Percentiles rank a stretch among this genome's conserved stretches.
These are phyloP conservation scores for Beauveria bassiana DNA, from an alignment of 2,329 filamentous ascomycete species.

Conservation along the genomic window DNA sequence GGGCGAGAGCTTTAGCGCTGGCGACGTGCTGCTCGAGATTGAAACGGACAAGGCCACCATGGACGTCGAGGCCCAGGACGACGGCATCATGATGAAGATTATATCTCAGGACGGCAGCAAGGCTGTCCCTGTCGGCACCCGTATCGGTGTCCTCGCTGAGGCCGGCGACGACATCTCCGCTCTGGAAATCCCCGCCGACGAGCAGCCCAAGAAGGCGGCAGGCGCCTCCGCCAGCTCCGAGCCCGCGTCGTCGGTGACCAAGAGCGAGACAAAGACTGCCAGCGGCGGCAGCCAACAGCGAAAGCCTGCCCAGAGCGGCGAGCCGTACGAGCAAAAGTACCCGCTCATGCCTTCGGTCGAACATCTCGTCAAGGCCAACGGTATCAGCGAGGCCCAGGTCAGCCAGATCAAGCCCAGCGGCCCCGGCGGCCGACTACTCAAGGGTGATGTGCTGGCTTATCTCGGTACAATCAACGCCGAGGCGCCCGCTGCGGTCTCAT, in stretches of 20 bases:
- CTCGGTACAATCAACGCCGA: conserved; percentile 67
- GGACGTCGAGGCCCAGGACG: conserved; percentile 90
- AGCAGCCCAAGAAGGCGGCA: conserved; percentile 36
- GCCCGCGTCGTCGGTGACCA: conserved; percentile 13
- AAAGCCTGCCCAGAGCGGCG: conserved; percentile 30
- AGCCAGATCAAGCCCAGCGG: conserved; percentile 81
- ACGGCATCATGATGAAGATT: conserved; percentile 81
- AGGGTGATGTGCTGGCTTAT: conserved; percentile 91
- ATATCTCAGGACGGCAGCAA: conserved; percentile 66
- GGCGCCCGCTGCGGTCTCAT: conserved; percentile 63
- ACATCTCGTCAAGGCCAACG: conserved; percentile 71
- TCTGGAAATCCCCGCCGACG: conserved; percentile 68
- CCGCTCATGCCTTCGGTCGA: conserved; percentile 77
- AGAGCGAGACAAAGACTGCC: conserved; percentile 26
- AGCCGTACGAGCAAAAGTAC: conserved; percentile 57
- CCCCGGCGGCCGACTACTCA: conserved; percentile 79
- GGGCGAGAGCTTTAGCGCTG: conserved; percentile 72
- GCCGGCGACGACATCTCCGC: conserved; percentile 68
- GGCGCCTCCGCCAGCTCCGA: conserved; percentile 15
- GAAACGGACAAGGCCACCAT: conserved; percentile 93
- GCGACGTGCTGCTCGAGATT: conserved; percentile 84
- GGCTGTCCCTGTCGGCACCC: conserved; percentile 65
- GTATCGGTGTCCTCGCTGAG: conserved; percentile 80
- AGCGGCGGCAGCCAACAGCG: conserved; percentile 22
- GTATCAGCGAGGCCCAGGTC: conserved; percentile 66